These are phyloP conservation scores for Lactifluus piperatus DNA, from an alignment of 768 basidiomycete genomes.

Conservation along the genomic window DNA sequence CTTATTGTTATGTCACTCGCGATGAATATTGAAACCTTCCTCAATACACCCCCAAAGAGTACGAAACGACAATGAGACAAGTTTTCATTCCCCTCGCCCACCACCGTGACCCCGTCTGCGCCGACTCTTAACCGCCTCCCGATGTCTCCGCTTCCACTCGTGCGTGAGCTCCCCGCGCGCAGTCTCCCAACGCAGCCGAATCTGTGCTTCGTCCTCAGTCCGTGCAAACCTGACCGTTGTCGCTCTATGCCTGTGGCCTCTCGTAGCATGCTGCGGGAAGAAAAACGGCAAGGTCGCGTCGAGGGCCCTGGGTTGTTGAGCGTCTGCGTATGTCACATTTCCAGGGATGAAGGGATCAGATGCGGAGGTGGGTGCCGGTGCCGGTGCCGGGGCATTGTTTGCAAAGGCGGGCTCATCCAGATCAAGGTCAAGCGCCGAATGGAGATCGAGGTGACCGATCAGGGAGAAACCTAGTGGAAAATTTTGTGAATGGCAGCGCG, in stretches of 20 bases:
- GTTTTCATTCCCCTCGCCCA: slow-evolving; percentile 26
- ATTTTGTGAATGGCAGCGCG: background rate
- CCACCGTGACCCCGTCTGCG: slow-evolving; percentile 45
- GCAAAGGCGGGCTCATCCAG: slow-evolving; percentile 24
- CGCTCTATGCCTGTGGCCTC: slow-evolving; percentile 25
- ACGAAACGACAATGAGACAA: background rate
- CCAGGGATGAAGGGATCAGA: background rate
- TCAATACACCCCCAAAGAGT: background rate
- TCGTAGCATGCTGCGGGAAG: slow-evolving; percentile 1
- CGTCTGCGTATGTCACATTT: background rate
- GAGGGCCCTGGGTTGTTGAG: background rate
- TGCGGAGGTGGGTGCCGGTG: background rate
- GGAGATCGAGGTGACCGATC: slow-evolving; percentile 65
- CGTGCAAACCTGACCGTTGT: slow-evolving; percentile 36
- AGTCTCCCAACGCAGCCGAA: slow-evolving; percentile 63
- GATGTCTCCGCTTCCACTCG: slow-evolving; percentile 70
- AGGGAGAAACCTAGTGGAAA: slow-evolving; percentile 61
- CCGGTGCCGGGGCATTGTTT: background rate
- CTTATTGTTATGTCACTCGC: no score
- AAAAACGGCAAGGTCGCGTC: slow-evolving; percentile 15
- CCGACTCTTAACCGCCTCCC: slow-evolving; percentile 63
- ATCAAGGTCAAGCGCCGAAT: slow-evolving; percentile 59
- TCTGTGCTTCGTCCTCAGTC: slow-evolving; percentile 49
- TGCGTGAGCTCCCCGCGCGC: slow-evolving; percentile 55
- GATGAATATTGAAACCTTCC: no score